Evolutionary conservation across 176 grass and related monocot species (phyloP).

Genomic region (Tillandsia leiboldiana): DNA sequence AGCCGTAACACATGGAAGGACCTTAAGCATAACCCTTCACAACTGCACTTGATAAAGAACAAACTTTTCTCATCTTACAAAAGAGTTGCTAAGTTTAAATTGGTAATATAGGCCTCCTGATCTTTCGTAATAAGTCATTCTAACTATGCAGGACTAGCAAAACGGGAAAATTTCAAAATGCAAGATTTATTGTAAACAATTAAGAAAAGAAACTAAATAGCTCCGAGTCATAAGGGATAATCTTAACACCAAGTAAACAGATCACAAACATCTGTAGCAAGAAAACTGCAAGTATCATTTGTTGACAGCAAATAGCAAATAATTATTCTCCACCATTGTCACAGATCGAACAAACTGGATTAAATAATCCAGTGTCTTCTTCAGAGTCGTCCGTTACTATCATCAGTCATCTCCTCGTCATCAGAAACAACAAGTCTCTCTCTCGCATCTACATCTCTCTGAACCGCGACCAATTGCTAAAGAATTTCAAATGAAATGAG

Average conservation of each 20-base stretch:
- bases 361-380: slow-evolving; percentile 7
- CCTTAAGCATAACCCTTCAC: slow-evolving; percentile 56
- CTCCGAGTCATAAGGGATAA: no score
- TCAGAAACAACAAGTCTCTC: background rate
- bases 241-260: no score
- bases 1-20: slow-evolving; percentile 82
- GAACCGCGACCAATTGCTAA: background rate
- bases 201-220: no score
- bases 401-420: slow-evolving; percentile 30
- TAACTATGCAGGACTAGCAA: background rate
- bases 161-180: no score
- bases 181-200: no score
- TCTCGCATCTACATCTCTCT: slow-evolving; percentile 7
- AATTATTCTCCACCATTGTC: slow-evolving; percentile 30
- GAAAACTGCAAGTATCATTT: no score
- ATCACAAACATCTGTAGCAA: no score
- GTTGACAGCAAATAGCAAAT: no score
- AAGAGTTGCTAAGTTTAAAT: slow-evolving; percentile 7
- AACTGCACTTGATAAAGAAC: slow-evolving; percentile 29
- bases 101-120: no score
- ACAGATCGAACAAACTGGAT: slow-evolving; percentile 53
- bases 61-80: background rate
- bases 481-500: no score
- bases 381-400: background rate
- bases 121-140: no score